Evolutionary conservation across 257 asterid genomes (phyloP).

Genomic region (Penstemon davidsonii): DNA sequence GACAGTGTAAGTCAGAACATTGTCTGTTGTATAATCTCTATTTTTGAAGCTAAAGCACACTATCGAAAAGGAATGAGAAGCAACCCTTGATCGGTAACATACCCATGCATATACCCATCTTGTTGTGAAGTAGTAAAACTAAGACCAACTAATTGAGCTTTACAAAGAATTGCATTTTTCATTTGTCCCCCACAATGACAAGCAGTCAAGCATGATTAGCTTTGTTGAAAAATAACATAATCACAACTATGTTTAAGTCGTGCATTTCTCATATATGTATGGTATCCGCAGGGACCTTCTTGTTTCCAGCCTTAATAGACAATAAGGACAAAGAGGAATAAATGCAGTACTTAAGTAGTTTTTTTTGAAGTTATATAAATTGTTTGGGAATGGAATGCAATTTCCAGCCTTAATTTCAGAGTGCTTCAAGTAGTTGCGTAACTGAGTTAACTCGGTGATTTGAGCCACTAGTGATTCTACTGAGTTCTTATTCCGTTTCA

Average conservation of each 20-base stretch:
- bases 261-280: too few species aligned
- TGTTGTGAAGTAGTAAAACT: conserved; percentile 1
- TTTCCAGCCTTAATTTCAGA: conserved; percentile 40
- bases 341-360: too few species aligned
- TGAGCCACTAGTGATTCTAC: conserved; percentile 71
- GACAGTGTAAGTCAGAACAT: too few species aligned
- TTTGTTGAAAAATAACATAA: not conserved
- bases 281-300: too few species aligned
- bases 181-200: not conserved
- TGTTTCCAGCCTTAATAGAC: too few species aligned
- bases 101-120: not conserved
- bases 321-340: too few species aligned
- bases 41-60: not conserved
- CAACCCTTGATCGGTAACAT: too few species aligned
- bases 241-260: too few species aligned
- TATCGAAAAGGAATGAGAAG: not conserved
- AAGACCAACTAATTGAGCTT: conserved; percentile 26
- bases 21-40: not conserved
- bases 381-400: too few species aligned
- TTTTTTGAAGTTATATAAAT: too few species aligned
- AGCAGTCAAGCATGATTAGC: not conserved
- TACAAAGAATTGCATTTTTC: conserved; percentile 22
- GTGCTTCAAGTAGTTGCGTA: conserved; percentile 62
- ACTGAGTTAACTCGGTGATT: conserved; percentile 69
- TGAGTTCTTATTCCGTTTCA: conserved; percentile 74